Evolutionary conservation across 306 rosid genomes (phyloP).

Genomic region (Prunus padus): DNA sequence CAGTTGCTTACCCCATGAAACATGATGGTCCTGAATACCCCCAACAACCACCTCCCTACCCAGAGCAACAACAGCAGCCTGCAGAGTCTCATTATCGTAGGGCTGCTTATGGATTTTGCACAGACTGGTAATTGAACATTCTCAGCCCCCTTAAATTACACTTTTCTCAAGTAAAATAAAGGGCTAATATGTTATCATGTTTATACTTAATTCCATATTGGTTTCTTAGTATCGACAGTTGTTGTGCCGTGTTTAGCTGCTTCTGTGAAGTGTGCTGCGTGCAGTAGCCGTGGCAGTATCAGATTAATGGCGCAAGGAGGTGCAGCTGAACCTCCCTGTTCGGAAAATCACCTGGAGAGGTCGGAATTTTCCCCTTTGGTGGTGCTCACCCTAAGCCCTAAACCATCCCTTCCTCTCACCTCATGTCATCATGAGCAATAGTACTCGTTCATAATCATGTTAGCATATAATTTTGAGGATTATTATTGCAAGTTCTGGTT

Average conservation of each 20-base stretch:
- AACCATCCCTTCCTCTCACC: not conserved
- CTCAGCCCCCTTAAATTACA: not conserved
- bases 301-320: too few relatives aligned
- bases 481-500: not conserved
- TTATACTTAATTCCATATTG: not conserved
- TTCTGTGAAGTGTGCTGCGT: slow-evolving; percentile 22
- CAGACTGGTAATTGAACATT: not conserved
- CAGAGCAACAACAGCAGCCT: not conserved
- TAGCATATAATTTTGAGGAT: not conserved
- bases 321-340: too few relatives aligned
- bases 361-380: not conserved
- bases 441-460: too few relatives aligned
- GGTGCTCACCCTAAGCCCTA: slow-evolving; percentile 7
- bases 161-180: not conserved
- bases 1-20: slow-evolving; percentile 19
- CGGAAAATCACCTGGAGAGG: too few relatives aligned
- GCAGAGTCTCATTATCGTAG: not conserved
- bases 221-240: not conserved
- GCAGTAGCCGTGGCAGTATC: too few relatives aligned
- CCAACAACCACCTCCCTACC: slow-evolving; percentile 15
- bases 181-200: too few relatives aligned
- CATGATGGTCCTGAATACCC: slow-evolving; percentile 7
- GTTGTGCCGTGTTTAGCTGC: slow-evolving; percentile 17
- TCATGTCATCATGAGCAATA: too few relatives aligned
- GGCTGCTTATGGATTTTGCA: slow-evolving; percentile 10